Percentiles rank a stretch among this genome's conserved stretches.
phyloP scores from a whole-genome alignment of 257 asterid species.

The Solanum chmielewskii region DNA sequence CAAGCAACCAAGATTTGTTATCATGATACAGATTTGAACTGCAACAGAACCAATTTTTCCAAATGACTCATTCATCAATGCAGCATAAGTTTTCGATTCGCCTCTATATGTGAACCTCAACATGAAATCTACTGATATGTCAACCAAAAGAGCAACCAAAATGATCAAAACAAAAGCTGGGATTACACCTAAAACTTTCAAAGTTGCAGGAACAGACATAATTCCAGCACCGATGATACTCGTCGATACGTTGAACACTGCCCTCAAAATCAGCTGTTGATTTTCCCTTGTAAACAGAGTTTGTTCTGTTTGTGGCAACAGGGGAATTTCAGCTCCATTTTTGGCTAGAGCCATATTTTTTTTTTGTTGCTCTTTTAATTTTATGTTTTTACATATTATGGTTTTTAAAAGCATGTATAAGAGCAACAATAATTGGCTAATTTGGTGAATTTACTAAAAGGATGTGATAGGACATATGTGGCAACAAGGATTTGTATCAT shows the following conservation, averaged over 20 bases:
- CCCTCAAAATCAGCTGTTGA: conserved; percentile 44
- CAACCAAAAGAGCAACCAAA: conserved; percentile 48
- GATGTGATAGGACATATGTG: not conserved
- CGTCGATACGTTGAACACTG: conserved; percentile 84
- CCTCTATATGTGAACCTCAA: conserved; percentile 73
- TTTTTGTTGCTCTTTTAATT: not conserved
- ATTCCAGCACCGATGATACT: conserved; percentile 95
- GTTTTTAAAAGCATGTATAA: not conserved
- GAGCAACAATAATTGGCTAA: not conserved
- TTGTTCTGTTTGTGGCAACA: conserved; percentile 26
- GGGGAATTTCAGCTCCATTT: conserved; percentile 29
- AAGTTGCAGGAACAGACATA: conserved; percentile 94
- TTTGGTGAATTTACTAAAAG: not conserved
- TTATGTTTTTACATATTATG: not conserved
- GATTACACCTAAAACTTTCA: conserved; percentile 71
- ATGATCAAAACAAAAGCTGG: conserved; percentile 66
- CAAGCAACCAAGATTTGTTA: conserved; percentile 84
- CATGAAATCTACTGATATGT: conserved; percentile 81
- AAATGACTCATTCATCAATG: conserved; percentile 75
- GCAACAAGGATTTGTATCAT: not conserved
- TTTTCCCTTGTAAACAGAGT: not conserved
- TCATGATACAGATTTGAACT: conserved; percentile 71
- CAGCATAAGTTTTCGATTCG: conserved; percentile 72
- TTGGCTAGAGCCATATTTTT: conserved; percentile 45
- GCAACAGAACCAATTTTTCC: conserved; percentile 59